phyloP scores from a whole-genome alignment of 108 stramenopile species.

The Nitzschia palea region DNA sequence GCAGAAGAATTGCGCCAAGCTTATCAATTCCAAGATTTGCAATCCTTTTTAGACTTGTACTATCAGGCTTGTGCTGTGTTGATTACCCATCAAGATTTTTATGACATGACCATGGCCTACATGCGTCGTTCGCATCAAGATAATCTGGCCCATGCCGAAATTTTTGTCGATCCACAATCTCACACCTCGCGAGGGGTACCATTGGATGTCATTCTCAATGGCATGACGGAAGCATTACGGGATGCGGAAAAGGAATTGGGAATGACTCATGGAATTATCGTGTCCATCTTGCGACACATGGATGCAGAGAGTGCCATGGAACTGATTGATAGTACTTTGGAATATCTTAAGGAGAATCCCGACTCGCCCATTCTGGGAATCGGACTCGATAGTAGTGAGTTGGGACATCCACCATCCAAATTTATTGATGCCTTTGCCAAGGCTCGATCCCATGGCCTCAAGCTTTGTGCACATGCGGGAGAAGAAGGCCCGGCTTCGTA shows the following conservation, averaged over 20 bases:
- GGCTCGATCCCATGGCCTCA: slow-evolving; percentile 22
- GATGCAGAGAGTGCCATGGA: slow-evolving; percentile 25
- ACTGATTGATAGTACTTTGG: slow-evolving; percentile 21
- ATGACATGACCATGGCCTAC: slow-evolving; percentile 42
- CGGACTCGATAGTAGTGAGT: slow-evolving; percentile 39
- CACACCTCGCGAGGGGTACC: slow-evolving; percentile 36
- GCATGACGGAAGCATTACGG: slow-evolving; percentile 21
- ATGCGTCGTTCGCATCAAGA: slow-evolving; percentile 25
- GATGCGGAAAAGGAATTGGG: slow-evolving; percentile 29
- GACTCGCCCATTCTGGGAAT: slow-evolving; percentile 26
- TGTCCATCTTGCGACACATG: slow-evolving; percentile 39
- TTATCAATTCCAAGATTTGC: slow-evolving; percentile 35
- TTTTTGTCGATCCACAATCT: slow-evolving; percentile 53
- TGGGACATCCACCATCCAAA: slow-evolving; percentile 33
- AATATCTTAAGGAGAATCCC: slow-evolving; percentile 23
- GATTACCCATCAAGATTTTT: slow-evolving; percentile 33
- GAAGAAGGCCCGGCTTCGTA: slow-evolving; percentile 50
- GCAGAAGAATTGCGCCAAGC: slow-evolving; percentile 24
- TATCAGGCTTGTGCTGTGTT: slow-evolving; percentile 36
- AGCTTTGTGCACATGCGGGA: slow-evolving; percentile 39
- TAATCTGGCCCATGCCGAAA: slow-evolving; percentile 37
- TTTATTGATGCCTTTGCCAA: slow-evolving; percentile 30
- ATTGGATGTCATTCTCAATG: slow-evolving; percentile 35
- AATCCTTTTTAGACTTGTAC: slow-evolving; percentile 41
- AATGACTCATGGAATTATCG: slow-evolving; percentile 28